Conservation (phyloP, 1,139 yeast species). For the Zygosaccharomyces sapae region DNA sequence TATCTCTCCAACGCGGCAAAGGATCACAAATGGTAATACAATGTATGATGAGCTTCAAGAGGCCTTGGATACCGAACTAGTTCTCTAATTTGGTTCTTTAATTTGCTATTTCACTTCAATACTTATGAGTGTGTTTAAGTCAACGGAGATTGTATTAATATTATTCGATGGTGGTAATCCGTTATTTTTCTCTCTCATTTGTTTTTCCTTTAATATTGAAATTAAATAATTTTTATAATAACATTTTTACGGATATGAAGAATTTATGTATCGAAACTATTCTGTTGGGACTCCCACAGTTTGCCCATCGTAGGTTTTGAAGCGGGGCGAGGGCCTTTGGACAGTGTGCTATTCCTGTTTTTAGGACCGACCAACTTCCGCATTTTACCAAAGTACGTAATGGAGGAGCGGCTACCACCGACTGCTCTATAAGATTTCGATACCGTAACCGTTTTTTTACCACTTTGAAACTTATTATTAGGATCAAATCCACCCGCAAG, state of each 20-base stretch:
- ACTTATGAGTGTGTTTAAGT: not conserved
- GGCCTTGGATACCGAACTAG: constrained; percentile 39
- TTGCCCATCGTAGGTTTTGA: constrained; percentile 1
- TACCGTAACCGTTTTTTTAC: constrained; percentile 52
- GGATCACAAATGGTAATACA: not conserved
- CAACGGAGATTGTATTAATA: not conserved
- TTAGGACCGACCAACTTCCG: constrained; percentile 33
- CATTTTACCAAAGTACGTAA: constrained; percentile 48
- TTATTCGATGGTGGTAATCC: constrained; percentile 1
- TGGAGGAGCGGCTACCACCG: constrained; percentile 56
- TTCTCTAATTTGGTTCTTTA: constrained; percentile 12
- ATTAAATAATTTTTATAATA: constrained; percentile 1
- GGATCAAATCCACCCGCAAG: constrained; percentile 43
- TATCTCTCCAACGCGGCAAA: not conserved
- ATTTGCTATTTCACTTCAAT: not conserved
- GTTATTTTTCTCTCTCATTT: not conserved
- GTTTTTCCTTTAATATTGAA: not conserved
- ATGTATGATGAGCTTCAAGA: constrained; percentile 42
- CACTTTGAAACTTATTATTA: constrained; percentile 42
- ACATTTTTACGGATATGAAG: not conserved
- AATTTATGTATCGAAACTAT: constrained; percentile 15
- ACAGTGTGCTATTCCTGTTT: constrained; percentile 7
- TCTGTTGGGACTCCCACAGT: constrained; percentile 13
- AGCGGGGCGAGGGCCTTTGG: not conserved
- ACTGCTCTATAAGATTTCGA: constrained; percentile 55